These are phyloP conservation scores for Melastoma malabathricum DNA, from an alignment of 345 rosid species.

Conservation along the genomic window DNA sequence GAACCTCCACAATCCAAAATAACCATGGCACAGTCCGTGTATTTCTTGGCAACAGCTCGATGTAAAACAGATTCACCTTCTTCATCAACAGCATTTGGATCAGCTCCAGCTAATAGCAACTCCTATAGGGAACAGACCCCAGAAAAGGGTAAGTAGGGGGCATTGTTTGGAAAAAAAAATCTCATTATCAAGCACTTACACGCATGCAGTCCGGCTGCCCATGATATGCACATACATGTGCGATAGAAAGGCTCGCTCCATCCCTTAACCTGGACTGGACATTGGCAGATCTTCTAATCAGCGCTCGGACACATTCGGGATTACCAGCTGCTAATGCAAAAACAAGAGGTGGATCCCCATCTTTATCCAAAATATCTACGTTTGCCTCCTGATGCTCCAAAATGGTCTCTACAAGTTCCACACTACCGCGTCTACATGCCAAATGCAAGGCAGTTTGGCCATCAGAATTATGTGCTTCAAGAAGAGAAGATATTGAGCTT, in stretches of 20 bases:
- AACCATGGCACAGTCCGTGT: constrained; percentile 85
- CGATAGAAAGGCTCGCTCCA: constrained; percentile 86
- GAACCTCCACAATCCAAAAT: constrained; percentile 86
- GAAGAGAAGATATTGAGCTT: constrained; percentile 33
- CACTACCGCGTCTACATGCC: constrained; percentile 96
- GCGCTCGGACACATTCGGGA: constrained; percentile 83
- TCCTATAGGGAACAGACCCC: constrained; percentile 41
- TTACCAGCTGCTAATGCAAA: constrained; percentile 99
- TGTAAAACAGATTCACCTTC: constrained; percentile 97
- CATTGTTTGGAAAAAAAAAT: constrained; percentile 2
- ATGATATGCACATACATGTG: constrained; percentile 97
- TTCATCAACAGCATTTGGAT: constrained; percentile 94
- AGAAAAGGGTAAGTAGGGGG: constrained; percentile 1
- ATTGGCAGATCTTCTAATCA: constrained; percentile 71
- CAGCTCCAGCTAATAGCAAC: constrained; percentile 90
- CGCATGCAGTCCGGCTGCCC: constrained; percentile 99
- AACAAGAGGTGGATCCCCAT: constrained; percentile 96
- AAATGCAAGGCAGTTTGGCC: constrained; percentile 95
- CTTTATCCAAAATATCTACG: constrained; percentile 86
- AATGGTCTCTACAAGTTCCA: constrained; percentile 66
- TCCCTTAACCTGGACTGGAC: constrained; percentile 78
- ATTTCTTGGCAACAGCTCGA: constrained; percentile 75
- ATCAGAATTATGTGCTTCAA: constrained; percentile 80
- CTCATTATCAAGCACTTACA: constrained; percentile 32
- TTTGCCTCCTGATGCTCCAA: constrained; percentile 51